A percentile compares a stretch with the other conserved stretches of the same genome.
Evolutionary conservation across 2,329 filamentous ascomycete species (phyloP).

Genomic region (Microdochium trichocladiopsis): DNA sequence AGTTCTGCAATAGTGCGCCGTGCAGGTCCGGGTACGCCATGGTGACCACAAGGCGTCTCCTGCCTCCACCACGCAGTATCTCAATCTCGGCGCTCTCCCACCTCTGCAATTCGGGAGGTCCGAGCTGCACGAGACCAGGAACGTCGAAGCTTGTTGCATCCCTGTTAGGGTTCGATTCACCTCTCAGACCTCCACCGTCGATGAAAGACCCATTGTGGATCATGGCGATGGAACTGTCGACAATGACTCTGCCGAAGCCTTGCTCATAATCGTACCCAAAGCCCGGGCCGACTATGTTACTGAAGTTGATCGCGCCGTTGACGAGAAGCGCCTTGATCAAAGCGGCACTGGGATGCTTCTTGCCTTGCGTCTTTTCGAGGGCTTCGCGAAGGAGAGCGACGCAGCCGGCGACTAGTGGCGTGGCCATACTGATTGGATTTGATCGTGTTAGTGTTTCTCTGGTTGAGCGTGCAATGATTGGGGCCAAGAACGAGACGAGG

Average conservation of each 20-base stretch:
- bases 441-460: too few relatives aligned
- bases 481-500: neutral
- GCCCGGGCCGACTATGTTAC: neutral
- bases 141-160: neutral
- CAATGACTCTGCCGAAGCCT: neutral
- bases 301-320: neutral
- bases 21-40: neutral
- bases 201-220: neutral
- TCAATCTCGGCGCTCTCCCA: neutral
- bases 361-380: neutral
- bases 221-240: neutral
- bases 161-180: neutral
- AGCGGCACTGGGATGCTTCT: neutral
- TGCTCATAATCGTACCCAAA: neutral
- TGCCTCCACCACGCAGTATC: neutral
- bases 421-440: neutral
- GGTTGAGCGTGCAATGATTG: too few relatives aligned
- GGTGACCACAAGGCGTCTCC: neutral
- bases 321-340: neutral
- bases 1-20: neutral
- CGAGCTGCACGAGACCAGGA: neutral
- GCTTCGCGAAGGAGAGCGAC: neutral
- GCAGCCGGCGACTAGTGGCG: neutral
- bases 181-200: neutral
- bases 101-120: neutral